These are phyloP conservation scores for Modicella reniformis DNA, from an alignment of 371 early-diverging fungal species.

Conservation along the genomic window DNA sequence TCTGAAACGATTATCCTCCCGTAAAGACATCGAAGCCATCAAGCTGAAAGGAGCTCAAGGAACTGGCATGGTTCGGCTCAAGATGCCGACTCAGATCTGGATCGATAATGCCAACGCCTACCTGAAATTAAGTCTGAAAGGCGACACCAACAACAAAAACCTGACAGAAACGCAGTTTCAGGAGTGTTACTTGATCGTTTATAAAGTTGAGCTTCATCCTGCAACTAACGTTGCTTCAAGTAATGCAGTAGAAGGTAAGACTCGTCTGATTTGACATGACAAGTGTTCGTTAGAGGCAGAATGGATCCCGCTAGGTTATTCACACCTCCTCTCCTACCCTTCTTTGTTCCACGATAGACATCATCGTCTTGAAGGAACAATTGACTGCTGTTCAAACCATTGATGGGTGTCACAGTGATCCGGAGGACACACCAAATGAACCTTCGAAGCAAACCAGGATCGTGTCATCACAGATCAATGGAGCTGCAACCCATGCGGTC, in stretches of 20 bases:
- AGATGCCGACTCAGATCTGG: neutral
- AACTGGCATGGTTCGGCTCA: neutral
- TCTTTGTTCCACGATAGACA: no score
- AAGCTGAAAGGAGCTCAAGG: neutral
- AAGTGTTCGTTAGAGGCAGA: neutral
- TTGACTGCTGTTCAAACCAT: neutral
- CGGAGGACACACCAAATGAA: neutral
- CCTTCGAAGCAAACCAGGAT: neutral
- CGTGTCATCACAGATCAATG: neutral
- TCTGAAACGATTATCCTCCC: no score
- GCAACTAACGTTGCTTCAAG: neutral
- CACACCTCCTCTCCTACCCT: no score
- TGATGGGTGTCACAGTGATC: neutral
- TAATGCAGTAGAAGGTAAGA: neutral
- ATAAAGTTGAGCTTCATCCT: neutral
- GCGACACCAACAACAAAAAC: neutral
- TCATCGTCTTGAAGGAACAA: neutral
- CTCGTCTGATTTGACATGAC: no score
- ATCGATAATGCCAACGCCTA: neutral
- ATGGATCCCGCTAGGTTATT: neutral
- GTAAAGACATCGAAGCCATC: neutral
- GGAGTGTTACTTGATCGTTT: neutral
- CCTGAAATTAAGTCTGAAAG: neutral
- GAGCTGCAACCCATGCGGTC: neutral
- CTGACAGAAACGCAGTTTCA: neutral